Evolutionary conservation across 1,284 basidiomycete genomes (phyloP), one percentile per base, ranked within the genome.

Genomic region (Tilletia setariae): DNA sequence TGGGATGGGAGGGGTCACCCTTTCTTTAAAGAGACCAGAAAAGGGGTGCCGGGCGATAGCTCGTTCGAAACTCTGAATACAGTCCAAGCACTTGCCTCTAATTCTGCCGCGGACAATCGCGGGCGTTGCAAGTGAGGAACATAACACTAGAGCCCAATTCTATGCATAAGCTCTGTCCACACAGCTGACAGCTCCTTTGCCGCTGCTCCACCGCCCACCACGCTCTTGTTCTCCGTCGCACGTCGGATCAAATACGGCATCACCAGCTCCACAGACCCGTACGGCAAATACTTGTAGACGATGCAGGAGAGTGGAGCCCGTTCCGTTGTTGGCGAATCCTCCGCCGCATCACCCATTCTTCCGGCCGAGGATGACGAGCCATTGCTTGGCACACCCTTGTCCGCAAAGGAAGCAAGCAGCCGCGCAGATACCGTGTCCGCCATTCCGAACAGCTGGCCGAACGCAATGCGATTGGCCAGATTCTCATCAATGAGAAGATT

Each of bases 401-500:
- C 67, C 43, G 92, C 92, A 75, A 94, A 77, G 30, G 76, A 71
- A n/a, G 72, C 70, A 44, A 72, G 74, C 88, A 94, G 85, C 70
- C 87, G 86, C 74, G 90, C 86, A 3, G 91, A 91, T 67, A 96
- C 84, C 64, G 89, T 88, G 78, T 93, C 92, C 25, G 68, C 84
- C 87, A 68, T 76, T 90, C 93, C 93, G 77, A 90, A 93, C 21
- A 96, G 84, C 84, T 96, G 93, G 1, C 88, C 93, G 72, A 95
- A 86, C 43, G 88, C 86, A 43, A 94, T 83, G 70, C 91, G 85
- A 75, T 91, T 89, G 9, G 86, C 84, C 1, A 89, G 87, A n/a
- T 85, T 85, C n/a, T 86, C 85, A 25, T 83, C 78, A 35, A 90
- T 78, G 64, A 72, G 63, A 35, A 77, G 49, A 15, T 74, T 65